These are phyloP conservation scores for Blepharisma undulans DNA, from an alignment of 169 alveolate genomes.

Conservation along the genomic window DNA sequence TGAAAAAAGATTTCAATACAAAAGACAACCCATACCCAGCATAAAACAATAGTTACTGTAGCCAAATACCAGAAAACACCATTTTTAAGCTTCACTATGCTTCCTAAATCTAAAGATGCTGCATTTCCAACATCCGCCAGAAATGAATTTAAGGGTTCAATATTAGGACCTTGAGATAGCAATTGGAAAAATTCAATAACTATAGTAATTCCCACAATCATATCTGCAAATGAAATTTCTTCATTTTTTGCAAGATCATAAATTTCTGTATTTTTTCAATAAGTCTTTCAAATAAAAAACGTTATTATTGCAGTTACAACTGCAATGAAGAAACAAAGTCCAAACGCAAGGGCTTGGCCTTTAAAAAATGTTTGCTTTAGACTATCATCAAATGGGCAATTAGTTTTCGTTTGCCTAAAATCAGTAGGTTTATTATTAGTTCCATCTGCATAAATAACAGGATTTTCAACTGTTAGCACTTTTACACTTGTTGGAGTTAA, in stretches of 20 bases:
- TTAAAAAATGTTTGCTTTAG: neutral
- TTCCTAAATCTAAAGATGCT: neutral
- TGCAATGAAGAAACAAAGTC: neutral
- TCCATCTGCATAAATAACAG: neutral
- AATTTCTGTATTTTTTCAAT: neutral
- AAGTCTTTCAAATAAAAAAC: neutral
- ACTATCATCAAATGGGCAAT: neutral
- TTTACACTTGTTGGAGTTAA: too few species aligned
- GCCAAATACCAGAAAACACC: neutral
- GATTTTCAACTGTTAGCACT: too few species aligned
- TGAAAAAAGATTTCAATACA: neutral
- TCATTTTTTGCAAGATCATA: neutral
- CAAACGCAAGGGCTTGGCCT: neutral
- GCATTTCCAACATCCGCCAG: neutral
- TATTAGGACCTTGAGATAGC: neutral
- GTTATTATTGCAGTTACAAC: neutral
- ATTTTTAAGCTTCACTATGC: neutral
- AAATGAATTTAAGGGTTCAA: neutral
- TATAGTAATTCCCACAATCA: neutral
- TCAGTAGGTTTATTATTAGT: neutral
- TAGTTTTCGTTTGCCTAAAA: neutral
- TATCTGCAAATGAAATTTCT: neutral
- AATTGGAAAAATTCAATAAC: neutral
- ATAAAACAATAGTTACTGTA: neutral
- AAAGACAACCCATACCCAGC: neutral